Percentiles rank a stretch among this genome's conserved stretches.
phyloP scores from a whole-genome alignment of 768 basidiomycete genomes.

The Exsudoporus frostii region DNA sequence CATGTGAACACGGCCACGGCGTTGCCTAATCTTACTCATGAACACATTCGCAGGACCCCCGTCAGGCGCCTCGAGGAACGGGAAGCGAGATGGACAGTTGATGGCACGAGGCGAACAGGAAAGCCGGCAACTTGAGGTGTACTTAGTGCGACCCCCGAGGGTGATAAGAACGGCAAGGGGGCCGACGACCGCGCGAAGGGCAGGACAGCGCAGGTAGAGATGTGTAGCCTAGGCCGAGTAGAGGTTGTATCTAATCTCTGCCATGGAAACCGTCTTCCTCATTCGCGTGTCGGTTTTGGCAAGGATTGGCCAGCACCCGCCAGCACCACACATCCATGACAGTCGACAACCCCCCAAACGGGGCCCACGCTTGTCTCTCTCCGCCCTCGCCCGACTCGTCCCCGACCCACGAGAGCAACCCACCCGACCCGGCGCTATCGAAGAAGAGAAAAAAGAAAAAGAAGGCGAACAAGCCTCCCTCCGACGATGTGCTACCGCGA shows the following conservation, averaged over 20 bases:
- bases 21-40: neutral
- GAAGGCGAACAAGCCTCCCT: constrained; percentile 41
- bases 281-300: constrained; percentile 1
- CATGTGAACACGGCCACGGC: neutral
- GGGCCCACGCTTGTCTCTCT: neutral
- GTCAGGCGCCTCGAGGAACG: constrained; percentile 6
- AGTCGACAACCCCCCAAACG: neutral
- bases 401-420: constrained; percentile 9
- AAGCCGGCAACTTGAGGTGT: neutral
- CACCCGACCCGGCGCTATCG: constrained; percentile 11
- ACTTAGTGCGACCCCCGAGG: neutral
- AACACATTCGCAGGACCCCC: neutral
- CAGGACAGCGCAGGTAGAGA: no score
- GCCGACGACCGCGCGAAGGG: neutral
- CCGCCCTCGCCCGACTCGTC: constrained; percentile 18
- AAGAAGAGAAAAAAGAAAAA: constrained; percentile 76
- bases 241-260: neutral
- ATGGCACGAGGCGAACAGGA: constrained; percentile 16
- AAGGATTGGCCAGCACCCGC: neutral
- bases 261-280: constrained; percentile 12
- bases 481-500: constrained; percentile 22
- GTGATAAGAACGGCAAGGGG: neutral
- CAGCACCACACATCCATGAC: constrained; percentile 3
- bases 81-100: constrained; percentile 22
- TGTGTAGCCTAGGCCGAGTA: no score